These are phyloP conservation scores for Solanum sejunctum DNA, from an alignment of 257 asterid species.

Conservation along the genomic window DNA sequence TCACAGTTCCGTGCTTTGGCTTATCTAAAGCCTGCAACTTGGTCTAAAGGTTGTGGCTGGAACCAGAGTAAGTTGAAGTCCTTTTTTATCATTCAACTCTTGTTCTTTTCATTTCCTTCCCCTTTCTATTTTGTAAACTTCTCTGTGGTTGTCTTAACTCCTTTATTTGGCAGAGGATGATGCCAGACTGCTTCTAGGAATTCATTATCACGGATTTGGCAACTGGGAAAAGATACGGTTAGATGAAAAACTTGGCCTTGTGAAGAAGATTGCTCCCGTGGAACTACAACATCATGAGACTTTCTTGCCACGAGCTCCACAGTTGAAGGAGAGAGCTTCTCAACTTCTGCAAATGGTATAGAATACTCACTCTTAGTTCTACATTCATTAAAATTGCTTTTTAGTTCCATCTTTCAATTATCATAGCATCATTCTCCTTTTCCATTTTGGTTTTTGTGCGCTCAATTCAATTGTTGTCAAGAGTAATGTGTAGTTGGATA, in stretches of 20 bases:
- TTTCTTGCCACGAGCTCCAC: conserved; percentile 97
- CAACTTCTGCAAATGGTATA: conserved; percentile 90
- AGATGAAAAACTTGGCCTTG: conserved; percentile 82
- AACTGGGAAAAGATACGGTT: conserved; percentile 92
- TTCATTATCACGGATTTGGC: conserved; percentile 91
- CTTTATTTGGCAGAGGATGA: conserved; percentile 74
- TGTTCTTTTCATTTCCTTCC: not conserved
- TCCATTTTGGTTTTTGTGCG: not conserved
- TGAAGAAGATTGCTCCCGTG: conserved; percentile 94
- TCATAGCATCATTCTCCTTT: conserved; percentile 1
- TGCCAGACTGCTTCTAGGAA: conserved; percentile 91
- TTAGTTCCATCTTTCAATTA: not conserved
- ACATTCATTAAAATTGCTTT: not conserved
- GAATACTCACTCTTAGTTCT: conserved; percentile 3
- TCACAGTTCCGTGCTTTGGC: conserved; percentile 78
- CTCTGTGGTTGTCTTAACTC: not conserved
- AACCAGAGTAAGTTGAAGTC: conserved; percentile 71
- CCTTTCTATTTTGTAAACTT: not conserved
- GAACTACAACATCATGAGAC: conserved; percentile 99
- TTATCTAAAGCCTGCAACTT: conserved; percentile 81
- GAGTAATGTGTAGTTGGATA: not conserved
- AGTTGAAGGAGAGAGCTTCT: conserved; percentile 91
- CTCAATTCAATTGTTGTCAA: not conserved
- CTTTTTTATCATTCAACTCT: not conserved
- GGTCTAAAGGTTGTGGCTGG: conserved; percentile 99